Evolutionary conservation across 225 moss, liverwort and hornwort genomes (phyloP).

Genomic region (Bryoerythrophyllum caledonicum): DNA sequence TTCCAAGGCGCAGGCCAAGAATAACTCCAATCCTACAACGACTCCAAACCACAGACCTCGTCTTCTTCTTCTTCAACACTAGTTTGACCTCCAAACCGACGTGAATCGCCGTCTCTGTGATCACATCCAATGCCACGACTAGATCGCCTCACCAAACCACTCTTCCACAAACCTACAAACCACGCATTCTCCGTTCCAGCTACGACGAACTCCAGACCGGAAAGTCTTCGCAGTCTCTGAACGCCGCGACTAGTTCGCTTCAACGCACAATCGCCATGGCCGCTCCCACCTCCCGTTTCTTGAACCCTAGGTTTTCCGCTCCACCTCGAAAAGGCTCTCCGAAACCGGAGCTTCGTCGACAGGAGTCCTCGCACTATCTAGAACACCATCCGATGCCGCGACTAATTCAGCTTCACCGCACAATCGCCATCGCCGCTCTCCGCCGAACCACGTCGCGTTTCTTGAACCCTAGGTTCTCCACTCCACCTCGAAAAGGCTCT

Average conservation of each 20-base stretch:
- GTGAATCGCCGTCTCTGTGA: not conserved
- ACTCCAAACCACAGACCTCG: not conserved
- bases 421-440: too few relatives aligned
- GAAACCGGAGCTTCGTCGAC: too few relatives aligned
- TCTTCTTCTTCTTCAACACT: not conserved
- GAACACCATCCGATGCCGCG: too few relatives aligned
- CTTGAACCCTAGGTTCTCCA: too few relatives aligned
- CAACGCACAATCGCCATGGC: too few relatives aligned
- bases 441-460: too few relatives aligned
- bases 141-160: not conserved
- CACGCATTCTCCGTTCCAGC: not conserved
- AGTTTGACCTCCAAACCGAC: not conserved
- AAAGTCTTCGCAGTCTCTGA: not conserved
- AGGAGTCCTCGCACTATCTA: too few relatives aligned
- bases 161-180: not conserved
- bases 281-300: too few relatives aligned
- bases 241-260: not conserved
- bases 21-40: not conserved
- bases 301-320: too few relatives aligned
- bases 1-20: conserved; percentile 27
- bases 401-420: not conserved
- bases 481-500: too few relatives aligned
- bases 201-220: not conserved
- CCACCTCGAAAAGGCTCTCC: too few relatives aligned
- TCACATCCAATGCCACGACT: not conserved